Conservation (phyloP, 2,329 filamentous ascomycete species). For the Alternaria gaisen region DNA sequence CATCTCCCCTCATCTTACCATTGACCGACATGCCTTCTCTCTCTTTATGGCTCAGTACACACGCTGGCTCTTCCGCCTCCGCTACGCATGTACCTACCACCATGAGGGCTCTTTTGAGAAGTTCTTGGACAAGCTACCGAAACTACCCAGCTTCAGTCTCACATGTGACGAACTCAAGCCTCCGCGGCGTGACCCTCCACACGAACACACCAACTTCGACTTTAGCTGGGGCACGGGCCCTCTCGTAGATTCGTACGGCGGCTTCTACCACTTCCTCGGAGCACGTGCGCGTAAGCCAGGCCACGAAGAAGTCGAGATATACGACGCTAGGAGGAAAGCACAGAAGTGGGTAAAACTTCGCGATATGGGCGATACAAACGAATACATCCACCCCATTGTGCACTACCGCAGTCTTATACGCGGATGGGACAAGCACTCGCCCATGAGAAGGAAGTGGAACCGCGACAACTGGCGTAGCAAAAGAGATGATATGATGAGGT, state of each 20-base stretch:
- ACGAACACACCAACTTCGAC: slow-evolving; percentile 46
- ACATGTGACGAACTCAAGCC: slow-evolving; percentile 27
- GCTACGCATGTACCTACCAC: slow-evolving; percentile 44
- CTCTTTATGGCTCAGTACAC: slow-evolving; percentile 53
- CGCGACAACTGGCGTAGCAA: slow-evolving; percentile 26
- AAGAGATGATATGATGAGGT: slow-evolving; percentile 29
- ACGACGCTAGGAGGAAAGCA: slow-evolving; percentile 41
- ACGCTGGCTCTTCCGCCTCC: slow-evolving; percentile 43
- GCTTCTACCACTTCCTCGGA: slow-evolving; percentile 56
- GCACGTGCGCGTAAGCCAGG: slow-evolving; percentile 55
- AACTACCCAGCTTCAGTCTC: slow-evolving; percentile 34
- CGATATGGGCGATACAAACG: slow-evolving; percentile 55
- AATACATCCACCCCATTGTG: slow-evolving; percentile 60
- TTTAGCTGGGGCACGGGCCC: slow-evolving; percentile 60
- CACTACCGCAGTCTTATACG: slow-evolving; percentile 38
- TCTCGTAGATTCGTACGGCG: slow-evolving; percentile 52
- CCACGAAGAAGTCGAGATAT: slow-evolving; percentile 50
- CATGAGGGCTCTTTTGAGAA: slow-evolving; percentile 30
- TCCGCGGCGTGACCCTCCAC: slow-evolving; percentile 40
- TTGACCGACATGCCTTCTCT: slow-evolving; percentile 55
- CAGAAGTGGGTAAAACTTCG: slow-evolving; percentile 49
- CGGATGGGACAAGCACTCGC: slow-evolving; percentile 34
- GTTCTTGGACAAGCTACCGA: slow-evolving; percentile 20
- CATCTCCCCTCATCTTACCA: slow-evolving; percentile 57
- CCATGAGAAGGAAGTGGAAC: slow-evolving; percentile 31